Base-by-base conservation (phyloP, 192 early-diverging fungal genomes). In the Coemansia reversa region DNA sequence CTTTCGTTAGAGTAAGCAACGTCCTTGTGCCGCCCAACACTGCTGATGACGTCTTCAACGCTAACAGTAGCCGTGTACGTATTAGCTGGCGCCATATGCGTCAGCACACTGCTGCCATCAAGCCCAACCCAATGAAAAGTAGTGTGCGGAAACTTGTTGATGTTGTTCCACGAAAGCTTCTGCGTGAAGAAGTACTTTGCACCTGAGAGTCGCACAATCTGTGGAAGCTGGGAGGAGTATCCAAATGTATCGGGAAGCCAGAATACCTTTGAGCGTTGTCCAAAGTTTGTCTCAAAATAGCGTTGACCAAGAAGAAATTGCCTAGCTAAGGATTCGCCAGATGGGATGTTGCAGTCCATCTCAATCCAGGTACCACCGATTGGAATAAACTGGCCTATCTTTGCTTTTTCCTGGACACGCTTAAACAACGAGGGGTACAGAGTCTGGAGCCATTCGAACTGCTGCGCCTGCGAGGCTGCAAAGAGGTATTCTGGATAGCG, bases 91-190 rank as follows among this genome's bases (percentile, higher is more conserved):
- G 91, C 87, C 84, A 97, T 94, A 65, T 98, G 95, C 0, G 91
- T 93, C 62, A 97, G 70, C 12, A 95, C 83, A 49, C 83, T 77
- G 33, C 91, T 90, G 12, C 94, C 92, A 72, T 97, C 91, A 9
- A 95, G 80, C 28, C 93, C 94, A 14, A 89, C 82, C 97, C 97
- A 99, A 72, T 75, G 84, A 79, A 99, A 99, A 5, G 96, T 95
- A 0, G 97, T 96, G 66, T 95, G 86, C 6, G 97, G 97, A 72
- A 99, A 98, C 87, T 93, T 92, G 84, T 99, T 99, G 72, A 99
- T 94, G 72, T 94, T 97, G 82, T 98, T 98, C 97, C 97, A 99
- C 22, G 93, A 94, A 47, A 99, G 80, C 73, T 99, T 99, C 73
- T 98, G 97, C 3, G 97, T 99, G 74, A 97, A 99, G 63, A 99